Percentiles rank a stretch among this genome's conserved stretches.
phyloP scores from a whole-genome alignment of 2,329 filamentous ascomycete genomes.

The Clarireedia hainanense region DNA sequence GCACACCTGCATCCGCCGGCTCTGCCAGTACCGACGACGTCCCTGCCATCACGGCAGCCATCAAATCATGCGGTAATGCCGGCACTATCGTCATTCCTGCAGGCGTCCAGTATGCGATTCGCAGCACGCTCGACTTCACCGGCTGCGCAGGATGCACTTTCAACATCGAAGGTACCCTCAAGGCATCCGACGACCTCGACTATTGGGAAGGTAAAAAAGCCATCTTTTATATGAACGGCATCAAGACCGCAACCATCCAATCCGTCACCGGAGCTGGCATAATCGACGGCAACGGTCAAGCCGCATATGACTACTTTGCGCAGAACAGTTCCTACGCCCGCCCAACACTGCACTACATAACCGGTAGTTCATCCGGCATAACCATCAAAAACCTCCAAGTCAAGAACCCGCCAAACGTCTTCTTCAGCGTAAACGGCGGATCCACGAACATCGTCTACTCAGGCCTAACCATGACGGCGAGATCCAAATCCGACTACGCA shows the following conservation, averaged over 20 bases:
- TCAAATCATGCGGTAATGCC: constrained; percentile 32
- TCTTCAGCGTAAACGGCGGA: constrained; percentile 33
- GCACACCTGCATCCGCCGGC: constrained; percentile 16
- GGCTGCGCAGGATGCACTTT: constrained; percentile 38
- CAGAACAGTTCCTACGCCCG: constrained; percentile 31
- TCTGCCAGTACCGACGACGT: constrained; percentile 32
- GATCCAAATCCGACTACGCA: constrained; percentile 32
- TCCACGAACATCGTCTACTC: constrained; percentile 31
- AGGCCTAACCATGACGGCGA: constrained; percentile 32
- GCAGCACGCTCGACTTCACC: constrained; percentile 35
- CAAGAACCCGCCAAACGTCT: constrained; percentile 39
- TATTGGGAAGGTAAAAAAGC: constrained; percentile 36
- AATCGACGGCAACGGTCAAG: constrained; percentile 41
- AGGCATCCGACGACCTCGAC: constrained; percentile 32
- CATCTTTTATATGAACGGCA: constrained; percentile 33
- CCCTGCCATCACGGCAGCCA: constrained; percentile 36
- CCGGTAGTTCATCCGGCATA: constrained; percentile 31
- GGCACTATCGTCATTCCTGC: constrained; percentile 39
- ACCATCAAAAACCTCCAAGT: constrained; percentile 31
- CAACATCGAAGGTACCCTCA: constrained; percentile 38
- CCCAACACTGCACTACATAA: constrained; percentile 36
- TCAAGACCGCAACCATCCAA: constrained; percentile 33
- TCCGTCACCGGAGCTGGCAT: constrained; percentile 36
- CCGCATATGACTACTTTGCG: constrained; percentile 35
- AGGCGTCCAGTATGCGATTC: constrained; percentile 35